Conservation (phyloP, 257 asterid species). For the Capsicum pubescens region DNA sequence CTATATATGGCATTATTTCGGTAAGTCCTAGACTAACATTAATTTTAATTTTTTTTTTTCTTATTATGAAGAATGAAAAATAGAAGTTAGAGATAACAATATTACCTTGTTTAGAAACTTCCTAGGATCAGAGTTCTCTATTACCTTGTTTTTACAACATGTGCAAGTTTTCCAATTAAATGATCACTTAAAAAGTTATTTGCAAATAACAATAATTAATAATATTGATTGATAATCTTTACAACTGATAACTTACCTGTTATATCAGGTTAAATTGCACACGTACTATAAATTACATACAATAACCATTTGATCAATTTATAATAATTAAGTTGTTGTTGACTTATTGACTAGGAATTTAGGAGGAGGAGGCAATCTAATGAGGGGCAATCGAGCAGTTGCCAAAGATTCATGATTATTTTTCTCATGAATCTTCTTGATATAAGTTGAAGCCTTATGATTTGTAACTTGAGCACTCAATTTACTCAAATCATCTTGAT, state of each 20-base stretch:
- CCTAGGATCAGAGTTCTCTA: too few relatives aligned
- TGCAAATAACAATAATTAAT: background rate
- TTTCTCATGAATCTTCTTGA: slow-evolving; percentile 25
- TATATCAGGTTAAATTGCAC: background rate
- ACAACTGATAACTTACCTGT: background rate
- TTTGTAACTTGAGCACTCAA: slow-evolving; percentile 18
- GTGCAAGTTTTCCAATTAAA: background rate
- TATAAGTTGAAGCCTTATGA: slow-evolving; percentile 26
- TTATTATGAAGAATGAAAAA: too few relatives aligned
- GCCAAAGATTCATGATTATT: slow-evolving; percentile 9
- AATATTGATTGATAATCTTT: background rate
- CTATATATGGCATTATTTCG: too few relatives aligned
- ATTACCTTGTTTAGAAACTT: too few relatives aligned
- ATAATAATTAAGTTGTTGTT: background rate
- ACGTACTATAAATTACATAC: background rate
- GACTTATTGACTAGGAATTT: background rate
- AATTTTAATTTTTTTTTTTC: too few relatives aligned
- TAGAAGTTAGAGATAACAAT: too few relatives aligned
- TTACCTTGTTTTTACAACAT: too few relatives aligned
- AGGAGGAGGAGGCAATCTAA: slow-evolving; percentile 22
- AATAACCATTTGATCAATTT: background rate
- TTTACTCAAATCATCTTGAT: slow-evolving; percentile 29
- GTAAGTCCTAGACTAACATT: too few relatives aligned
- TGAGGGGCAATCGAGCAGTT: background rate
- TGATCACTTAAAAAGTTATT: background rate